Evolutionary conservation across 305 asterid species (phyloP), one percentile per base, ranked within the genome.

Genomic region (Fraxinus angustifolia): DNA sequence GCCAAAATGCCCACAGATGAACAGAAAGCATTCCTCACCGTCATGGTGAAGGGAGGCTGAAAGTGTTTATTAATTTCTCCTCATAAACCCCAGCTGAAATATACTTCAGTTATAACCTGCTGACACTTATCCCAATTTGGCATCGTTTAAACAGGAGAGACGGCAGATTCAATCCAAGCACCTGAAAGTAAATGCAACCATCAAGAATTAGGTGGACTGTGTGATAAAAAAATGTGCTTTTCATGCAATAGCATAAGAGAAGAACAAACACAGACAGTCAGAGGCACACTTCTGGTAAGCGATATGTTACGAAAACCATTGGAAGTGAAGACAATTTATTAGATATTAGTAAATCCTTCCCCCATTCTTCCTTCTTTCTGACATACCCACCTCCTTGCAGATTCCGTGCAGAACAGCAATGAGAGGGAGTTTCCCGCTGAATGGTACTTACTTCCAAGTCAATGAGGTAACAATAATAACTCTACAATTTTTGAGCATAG

Each of bases 391-490:
- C 79, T 83, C 77, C 83, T 80, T 80, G 45, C 81, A 95, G 98
- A 88, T 95, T 84, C 98, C 98, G 38, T 93, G 98, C 87, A 85
- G 98, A 83, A 95, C 98, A 50, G 98, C 98, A 84, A 93, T 90
- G 95, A 86, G 95, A 86, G 98, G 98, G 79, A 90, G 95, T 86
- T 95, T 95, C 91, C 97, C 97, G 2, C 92, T 95, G 81, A 95
- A 95, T 76, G 98, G 98, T 77, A 95, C 98, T 67, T 95, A 95
- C 82, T 95, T 95, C 90, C 98, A 93, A 86, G 98, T 95, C 81
- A 95, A 95, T 65, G 98, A 95, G 97, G 98, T 95, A 87, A 75
- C 23, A 72, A 65, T 5, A 65, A 5, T 16, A 71, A 31, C 17
- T 33, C 77, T 58, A 73, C 8, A 35, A 34, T 75, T 45, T 34